Evolutionary conservation across 2,329 filamentous ascomycete genomes (phyloP), one percentile per base, ranked within the genome.

Genomic region (Rhynchosporium secalis): DNA sequence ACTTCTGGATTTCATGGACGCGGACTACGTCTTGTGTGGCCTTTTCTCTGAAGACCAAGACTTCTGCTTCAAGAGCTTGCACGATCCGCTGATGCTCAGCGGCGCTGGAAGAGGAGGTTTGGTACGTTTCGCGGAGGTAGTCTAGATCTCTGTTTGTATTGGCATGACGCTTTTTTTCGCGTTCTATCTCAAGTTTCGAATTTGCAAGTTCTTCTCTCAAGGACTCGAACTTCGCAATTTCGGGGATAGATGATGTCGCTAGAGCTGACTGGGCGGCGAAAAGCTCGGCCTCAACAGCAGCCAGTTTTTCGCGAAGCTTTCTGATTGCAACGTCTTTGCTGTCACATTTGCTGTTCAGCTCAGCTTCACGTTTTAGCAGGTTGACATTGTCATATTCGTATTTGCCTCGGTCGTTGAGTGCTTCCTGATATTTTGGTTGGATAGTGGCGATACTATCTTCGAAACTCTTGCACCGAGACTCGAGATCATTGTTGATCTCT

Each of bases 341-440:
- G 28, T 72, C 71, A 3, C 66, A 31, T 7, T 66, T 65, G 28
- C 64, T 63, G n/a, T 58, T 56, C 13, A 74, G 38, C 2, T 26
- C 61, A 1, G 60, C 41, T 48, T 68, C 65, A 20, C 62, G 62
- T 13, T 43, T 51, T 6, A 62, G 38, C 0, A 65, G 51, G 28
- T 65, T 47, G 2, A 75, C 75, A 4, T 67, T 71, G 45, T 77
- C 73, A 56, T 78, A 78, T 38, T 84, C 76, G 26, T 72, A 75
- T 66, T 85, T 78, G 46, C 81, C 76, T 40, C 82, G 80, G 28
- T 86, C 83, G 61, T 79, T 74, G 4, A 85, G 71, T 2, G 84
- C 82, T 13, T 76, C 76, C 66, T 81, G 78, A 62, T 80, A 81
- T 48, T 77, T 78, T 7, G 74, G 71, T 56, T 84, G 79, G 3